Base-by-base conservation (phyloP, 2,329 filamentous ascomycete species). In the Xylaria sp. region DNA sequence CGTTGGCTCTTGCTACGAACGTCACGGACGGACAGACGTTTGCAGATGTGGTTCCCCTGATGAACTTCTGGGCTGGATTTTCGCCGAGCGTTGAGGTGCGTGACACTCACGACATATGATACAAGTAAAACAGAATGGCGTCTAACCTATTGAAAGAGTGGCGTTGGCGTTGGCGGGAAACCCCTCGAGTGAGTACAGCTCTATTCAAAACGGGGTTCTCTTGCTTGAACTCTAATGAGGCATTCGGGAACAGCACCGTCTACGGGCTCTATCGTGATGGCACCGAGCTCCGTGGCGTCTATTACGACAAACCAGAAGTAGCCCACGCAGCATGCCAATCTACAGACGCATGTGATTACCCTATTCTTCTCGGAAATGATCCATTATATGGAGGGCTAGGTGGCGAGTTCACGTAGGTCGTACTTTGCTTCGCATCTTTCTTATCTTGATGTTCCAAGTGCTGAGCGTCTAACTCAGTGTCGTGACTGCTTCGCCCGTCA, bases 51-150 rank as follows among this genome's bases (percentile, higher is more conserved):
- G 67, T 78, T 12, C 75, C 75, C 0, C 9, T 76, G 36, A 69
- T 78, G 71, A 78, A 78, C 60, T 76, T 74, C 41, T 78, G 75
- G 76, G 76, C 76, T 10, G 76, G 75, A 3, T 78, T 75, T 53
- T 74, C 73, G 3, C 70, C 75, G 1, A 78, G 75, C 65, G 68
- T 48, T 1, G 74, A 78, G 60, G 75, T 77, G 67, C 4, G 72
- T 60, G 13, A 18, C 30, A 28, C 12, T 45, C 45, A n/a, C 36
- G 15, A 56, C 36, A 23, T 34, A 52, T 4, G 45, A 62, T 71
- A 32, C 68, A 62, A 25, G 56, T 10, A 6, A 25, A 52, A n/a
- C 15, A 52, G 15, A 8, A 15, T 15, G 18, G 4, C 13, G 13
- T 28, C 65, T 67, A 50, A 67, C 41, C 30, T 12, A 20, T 63